Percentiles rank a stretch among this genome's conserved stretches.
Conservation (phyloP, 129 eudicot genomes). For the Mikania micrantha region DNA sequence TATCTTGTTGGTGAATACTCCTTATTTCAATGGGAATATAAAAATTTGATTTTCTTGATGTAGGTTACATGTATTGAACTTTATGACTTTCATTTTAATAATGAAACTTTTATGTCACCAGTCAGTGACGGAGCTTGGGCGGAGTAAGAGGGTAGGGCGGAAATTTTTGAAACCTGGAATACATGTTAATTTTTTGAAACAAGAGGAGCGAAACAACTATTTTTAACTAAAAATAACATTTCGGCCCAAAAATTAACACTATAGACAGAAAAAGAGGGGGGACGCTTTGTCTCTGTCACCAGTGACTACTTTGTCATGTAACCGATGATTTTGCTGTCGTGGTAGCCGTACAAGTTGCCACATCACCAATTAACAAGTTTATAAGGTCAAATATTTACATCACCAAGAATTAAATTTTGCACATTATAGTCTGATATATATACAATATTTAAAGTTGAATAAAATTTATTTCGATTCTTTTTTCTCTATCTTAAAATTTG, state of each 20-base stretch:
- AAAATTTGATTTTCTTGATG: neutral
- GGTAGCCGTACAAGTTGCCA: neutral
- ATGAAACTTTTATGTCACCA: too few species aligned
- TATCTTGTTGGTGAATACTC: constrained; percentile 4
- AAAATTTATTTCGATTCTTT: neutral
- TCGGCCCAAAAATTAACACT: too few species aligned
- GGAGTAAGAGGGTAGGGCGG: too few species aligned
- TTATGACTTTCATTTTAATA: neutral
- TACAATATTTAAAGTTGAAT: neutral
- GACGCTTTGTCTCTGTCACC: too few species aligned
- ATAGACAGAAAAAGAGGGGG: too few species aligned
- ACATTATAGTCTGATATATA: neutral
- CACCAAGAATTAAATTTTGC: neutral
- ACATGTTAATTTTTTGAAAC: too few species aligned
- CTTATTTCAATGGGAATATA: constrained; percentile 3
- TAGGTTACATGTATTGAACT: neutral
- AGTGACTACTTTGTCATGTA: neutral
- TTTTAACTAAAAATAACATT: too few species aligned
- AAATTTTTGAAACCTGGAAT: too few species aligned
- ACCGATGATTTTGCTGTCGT: neutral
- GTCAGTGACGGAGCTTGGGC: too few species aligned
- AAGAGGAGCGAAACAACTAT: too few species aligned
- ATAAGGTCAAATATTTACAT: neutral
- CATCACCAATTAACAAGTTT: neutral
- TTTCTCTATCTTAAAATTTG: neutral